Evolutionary conservation across 805 yeast genomes (phyloP).

Genomic region (Candida manassasensis): DNA sequence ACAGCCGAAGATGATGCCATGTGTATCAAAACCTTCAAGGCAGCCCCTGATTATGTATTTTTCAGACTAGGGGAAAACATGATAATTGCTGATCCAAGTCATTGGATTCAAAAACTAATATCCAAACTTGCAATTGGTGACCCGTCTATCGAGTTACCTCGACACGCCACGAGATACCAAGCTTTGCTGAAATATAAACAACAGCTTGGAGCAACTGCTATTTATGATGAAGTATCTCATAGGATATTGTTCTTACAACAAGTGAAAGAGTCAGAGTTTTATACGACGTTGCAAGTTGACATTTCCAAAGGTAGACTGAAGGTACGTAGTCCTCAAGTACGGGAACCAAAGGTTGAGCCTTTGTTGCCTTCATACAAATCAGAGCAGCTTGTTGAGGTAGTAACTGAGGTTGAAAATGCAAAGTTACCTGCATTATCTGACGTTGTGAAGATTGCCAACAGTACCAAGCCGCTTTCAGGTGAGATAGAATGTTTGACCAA

Average conservation of each 20-base stretch:
- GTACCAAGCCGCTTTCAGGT: background rate
- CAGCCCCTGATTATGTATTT: constrained; percentile 7
- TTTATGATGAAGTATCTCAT: too few species aligned
- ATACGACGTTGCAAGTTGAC: too few species aligned
- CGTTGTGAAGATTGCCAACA: background rate
- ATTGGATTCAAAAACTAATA: constrained; percentile 14
- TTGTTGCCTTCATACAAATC: too few species aligned
- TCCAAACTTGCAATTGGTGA: constrained; percentile 4
- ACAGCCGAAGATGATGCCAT: background rate
- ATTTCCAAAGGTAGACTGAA: background rate
- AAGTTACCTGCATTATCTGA: background rate
- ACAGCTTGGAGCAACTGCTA: too few species aligned
- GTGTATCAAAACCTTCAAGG: constrained; percentile 5
- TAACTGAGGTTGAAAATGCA: background rate
- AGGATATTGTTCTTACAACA: too few species aligned
- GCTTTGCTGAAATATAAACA: too few species aligned
- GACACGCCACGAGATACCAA: too few species aligned
- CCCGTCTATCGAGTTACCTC: too few species aligned
- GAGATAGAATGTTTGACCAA: constrained; percentile 6
- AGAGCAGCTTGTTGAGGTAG: background rate
- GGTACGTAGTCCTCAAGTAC: background rate
- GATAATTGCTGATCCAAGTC: constrained; percentile 11
- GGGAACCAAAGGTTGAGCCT: too few species aligned
- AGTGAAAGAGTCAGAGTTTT: too few species aligned
- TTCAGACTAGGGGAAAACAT: constrained; percentile 8